phyloP scores from a whole-genome alignment of 805 yeast genomes.

The Pichia sporocuriosa region DNA sequence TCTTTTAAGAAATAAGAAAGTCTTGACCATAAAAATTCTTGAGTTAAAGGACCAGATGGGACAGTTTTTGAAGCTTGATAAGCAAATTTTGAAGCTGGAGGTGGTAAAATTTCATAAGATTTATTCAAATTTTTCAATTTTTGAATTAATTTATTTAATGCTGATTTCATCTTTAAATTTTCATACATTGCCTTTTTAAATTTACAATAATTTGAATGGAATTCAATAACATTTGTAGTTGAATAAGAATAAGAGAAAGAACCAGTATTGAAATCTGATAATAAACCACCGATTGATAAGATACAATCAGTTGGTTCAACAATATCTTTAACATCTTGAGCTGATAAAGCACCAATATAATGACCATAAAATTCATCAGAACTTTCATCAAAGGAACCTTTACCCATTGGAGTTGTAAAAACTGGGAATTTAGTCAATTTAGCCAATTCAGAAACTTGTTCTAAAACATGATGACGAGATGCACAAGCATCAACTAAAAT shows the following conservation, averaged over 20 bases:
- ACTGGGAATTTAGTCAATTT: constrained; percentile 71
- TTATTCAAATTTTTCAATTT: constrained; percentile 29
- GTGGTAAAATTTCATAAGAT: constrained; percentile 43
- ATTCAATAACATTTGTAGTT: constrained; percentile 69
- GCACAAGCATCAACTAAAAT: constrained; percentile 86
- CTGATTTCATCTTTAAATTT: constrained; percentile 63
- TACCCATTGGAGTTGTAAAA: constrained; percentile 88
- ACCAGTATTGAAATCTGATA: constrained; percentile 88
- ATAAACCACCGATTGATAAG: constrained; percentile 71
- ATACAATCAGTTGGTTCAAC: constrained; percentile 73
- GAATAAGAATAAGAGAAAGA: constrained; percentile 72
- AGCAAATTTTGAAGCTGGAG: constrained; percentile 37
- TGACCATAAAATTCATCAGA: constrained; percentile 76
- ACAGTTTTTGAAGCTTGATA: constrained; percentile 41
- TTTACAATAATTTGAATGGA: constrained; percentile 72
- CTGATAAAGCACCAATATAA: constrained; percentile 75
- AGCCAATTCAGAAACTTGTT: constrained; percentile 58
- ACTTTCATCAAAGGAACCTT: constrained; percentile 68
- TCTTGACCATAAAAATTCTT: constrained; percentile 65
- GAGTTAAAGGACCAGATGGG: constrained; percentile 41
- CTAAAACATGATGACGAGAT: constrained; percentile 61
- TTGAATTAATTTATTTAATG: constrained; percentile 37
- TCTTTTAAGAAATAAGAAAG: constrained; percentile 55
- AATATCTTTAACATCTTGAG: constrained; percentile 61
- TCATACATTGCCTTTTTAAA: constrained; percentile 64